Conservation (phyloP, 306 rosid genomes). For the Vachellia pachyceras region DNA sequence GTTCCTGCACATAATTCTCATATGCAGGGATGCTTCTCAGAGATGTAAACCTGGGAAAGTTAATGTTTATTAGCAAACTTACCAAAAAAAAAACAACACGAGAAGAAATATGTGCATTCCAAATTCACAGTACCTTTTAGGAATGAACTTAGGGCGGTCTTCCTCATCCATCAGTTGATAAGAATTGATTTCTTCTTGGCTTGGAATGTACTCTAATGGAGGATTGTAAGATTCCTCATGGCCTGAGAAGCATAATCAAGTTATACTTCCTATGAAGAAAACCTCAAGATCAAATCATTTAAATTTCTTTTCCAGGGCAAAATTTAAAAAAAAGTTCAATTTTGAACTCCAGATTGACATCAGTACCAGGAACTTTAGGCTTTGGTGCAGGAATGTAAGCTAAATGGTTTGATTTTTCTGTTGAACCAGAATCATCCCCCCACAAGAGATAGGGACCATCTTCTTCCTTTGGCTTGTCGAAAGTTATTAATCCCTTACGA, state of each 20-base stretch:
- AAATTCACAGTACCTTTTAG: conserved; percentile 65
- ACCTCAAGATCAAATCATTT: neutral
- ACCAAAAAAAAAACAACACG: conserved; percentile 17
- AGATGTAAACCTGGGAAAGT: conserved; percentile 65
- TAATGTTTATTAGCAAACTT: conserved; percentile 33
- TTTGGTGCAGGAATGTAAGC: conserved; percentile 93
- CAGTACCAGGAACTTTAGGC: conserved; percentile 84
- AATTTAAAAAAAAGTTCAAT: neutral
- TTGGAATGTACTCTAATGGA: conserved; percentile 88
- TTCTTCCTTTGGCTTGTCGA: conserved; percentile 81
- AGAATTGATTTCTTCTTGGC: conserved; percentile 87
- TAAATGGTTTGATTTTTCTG: conserved; percentile 69
- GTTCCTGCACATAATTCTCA: conserved; percentile 76
- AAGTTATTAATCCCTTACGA: conserved; percentile 75
- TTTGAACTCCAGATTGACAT: conserved; percentile 27
- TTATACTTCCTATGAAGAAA: conserved; percentile 11
- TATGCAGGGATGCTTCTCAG: conserved; percentile 92
- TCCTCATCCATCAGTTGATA: conserved; percentile 86
- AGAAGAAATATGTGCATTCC: neutral
- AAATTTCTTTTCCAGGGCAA: neutral
- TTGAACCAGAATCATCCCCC: conserved; percentile 79
- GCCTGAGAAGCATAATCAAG: conserved; percentile 52
- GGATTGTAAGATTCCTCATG: conserved; percentile 96
- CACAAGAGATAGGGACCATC: conserved; percentile 74
- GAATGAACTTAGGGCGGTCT: conserved; percentile 93